These are phyloP conservation scores for Carex arenaria DNA, from an alignment of 202 grass and related monocot species.

Conservation along the genomic window DNA sequence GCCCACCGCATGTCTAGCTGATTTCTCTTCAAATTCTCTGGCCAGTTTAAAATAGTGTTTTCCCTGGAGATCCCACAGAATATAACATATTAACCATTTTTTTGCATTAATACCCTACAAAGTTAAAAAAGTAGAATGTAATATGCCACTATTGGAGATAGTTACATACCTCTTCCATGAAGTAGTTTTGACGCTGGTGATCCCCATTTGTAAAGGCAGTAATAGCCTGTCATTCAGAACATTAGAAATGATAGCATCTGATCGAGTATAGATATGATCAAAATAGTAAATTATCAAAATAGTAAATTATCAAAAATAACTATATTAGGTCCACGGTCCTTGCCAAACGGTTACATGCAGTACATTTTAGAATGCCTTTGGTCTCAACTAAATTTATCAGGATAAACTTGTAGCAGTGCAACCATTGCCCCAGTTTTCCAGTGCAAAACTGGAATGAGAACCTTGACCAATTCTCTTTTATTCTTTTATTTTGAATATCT, in stretches of 20 bases:
- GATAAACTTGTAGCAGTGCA: background rate
- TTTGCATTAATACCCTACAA: background rate
- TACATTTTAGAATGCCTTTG: background rate
- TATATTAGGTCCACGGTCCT: background rate
- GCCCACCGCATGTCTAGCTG: conserved; percentile 42
- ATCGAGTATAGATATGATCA: background rate
- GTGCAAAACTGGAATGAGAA: too few species aligned
- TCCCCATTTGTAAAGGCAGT: conserved; percentile 77
- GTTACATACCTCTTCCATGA: conserved; percentile 58
- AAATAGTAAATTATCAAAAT: background rate
- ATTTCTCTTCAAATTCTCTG: conserved; percentile 64
- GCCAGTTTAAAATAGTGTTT: conserved; percentile 54
- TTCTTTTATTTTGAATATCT: background rate
- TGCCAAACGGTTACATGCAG: background rate
- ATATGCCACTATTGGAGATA: background rate
- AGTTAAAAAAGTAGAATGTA: conserved; percentile 10
- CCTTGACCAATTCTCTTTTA: too few species aligned
- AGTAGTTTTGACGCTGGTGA: conserved; percentile 41
- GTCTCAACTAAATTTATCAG: background rate
- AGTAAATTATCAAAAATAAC: too few species aligned
- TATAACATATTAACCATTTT: conserved; percentile 9
- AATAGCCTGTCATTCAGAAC: conserved; percentile 46
- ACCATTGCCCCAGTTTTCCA: background rate
- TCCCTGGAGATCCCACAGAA: conserved; percentile 48
- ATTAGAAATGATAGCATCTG: background rate